phyloP scores from a whole-genome alignment of 2,329 filamentous ascomycete genomes.

The Paecilomyces variotii region DNA sequence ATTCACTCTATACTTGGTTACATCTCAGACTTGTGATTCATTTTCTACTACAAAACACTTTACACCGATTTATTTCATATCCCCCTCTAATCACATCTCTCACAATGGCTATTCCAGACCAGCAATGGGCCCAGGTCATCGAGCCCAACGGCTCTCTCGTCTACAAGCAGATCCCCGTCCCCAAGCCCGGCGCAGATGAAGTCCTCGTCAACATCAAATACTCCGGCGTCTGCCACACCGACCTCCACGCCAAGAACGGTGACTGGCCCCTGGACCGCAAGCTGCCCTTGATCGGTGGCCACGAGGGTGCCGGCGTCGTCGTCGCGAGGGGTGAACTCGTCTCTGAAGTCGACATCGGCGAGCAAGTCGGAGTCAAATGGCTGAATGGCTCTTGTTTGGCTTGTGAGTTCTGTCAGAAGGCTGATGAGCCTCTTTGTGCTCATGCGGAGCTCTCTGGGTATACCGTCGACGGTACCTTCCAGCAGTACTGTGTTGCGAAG shows the following conservation, averaged over 20 bases:
- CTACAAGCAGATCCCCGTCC: conserved; percentile 61
- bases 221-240: conserved; percentile 86
- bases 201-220: conserved; percentile 88
- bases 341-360: conserved; percentile 69
- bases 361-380: conserved; percentile 85
- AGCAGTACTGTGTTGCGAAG: conserved; percentile 84
- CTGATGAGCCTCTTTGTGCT: conserved; percentile 76
- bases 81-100: background rate
- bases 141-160: conserved; percentile 65
- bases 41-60: too few relatives aligned
- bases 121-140: conserved; percentile 88
- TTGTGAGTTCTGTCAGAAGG: conserved; percentile 74
- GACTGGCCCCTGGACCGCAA: conserved; percentile 85
- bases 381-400: conserved; percentile 76
- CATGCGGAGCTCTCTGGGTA: conserved; percentile 74
- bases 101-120: conserved; percentile 56
- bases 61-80: too few relatives aligned
- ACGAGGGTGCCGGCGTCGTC: conserved; percentile 71
- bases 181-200: conserved; percentile 75
- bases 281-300: conserved; percentile 76
- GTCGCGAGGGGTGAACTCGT: conserved; percentile 73
- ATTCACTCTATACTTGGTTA: background rate
- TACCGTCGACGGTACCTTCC: conserved; percentile 87
- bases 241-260: conserved; percentile 72
- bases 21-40: background rate